Conservation (phyloP, 768 basidiomycete genomes). For the Russula sp. region DNA sequence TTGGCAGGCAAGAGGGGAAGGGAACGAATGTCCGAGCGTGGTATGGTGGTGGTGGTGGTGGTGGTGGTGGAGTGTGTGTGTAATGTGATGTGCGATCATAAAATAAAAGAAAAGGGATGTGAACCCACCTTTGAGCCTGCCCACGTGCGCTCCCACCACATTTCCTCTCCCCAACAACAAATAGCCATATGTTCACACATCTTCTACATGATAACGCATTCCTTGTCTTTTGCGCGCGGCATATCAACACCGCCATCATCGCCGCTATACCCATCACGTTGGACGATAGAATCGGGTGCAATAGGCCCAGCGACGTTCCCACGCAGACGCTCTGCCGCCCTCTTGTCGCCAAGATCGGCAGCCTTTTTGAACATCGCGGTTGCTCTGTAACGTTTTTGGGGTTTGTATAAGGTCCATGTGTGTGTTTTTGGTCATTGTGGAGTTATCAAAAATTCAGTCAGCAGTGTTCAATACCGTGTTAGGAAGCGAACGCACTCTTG, state of each 20-base stretch:
- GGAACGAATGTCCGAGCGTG: neutral
- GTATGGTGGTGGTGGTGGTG: neutral
- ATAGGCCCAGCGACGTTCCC: slow-evolving; percentile 53
- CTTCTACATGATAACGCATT: slow-evolving; percentile 82
- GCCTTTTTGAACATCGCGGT: slow-evolving; percentile 83
- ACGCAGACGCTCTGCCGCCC: slow-evolving; percentile 81
- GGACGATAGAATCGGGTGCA: slow-evolving; percentile 56
- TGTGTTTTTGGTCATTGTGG: neutral
- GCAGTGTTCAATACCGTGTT: neutral
- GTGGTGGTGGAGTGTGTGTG: neutral
- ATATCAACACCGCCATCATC: slow-evolving; percentile 36
- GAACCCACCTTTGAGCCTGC: neutral
- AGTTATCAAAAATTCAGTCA: neutral
- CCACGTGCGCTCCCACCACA: neutral
- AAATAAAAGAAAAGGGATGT: too few species aligned
- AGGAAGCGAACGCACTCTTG: slow-evolving; percentile 52
- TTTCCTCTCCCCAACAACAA: neutral
- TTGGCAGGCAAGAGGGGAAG: neutral
- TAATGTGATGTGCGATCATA: neutral
- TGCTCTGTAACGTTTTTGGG: slow-evolving; percentile 48
- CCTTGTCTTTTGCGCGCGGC: slow-evolving; percentile 67
- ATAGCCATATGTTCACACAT: neutral
- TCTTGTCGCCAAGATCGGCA: slow-evolving; percentile 90
- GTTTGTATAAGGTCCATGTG: neutral
- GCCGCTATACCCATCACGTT: slow-evolving; percentile 47